Evolutionary conservation across 768 basidiomycete genomes (phyloP).

Genomic region (Russula emetica): DNA sequence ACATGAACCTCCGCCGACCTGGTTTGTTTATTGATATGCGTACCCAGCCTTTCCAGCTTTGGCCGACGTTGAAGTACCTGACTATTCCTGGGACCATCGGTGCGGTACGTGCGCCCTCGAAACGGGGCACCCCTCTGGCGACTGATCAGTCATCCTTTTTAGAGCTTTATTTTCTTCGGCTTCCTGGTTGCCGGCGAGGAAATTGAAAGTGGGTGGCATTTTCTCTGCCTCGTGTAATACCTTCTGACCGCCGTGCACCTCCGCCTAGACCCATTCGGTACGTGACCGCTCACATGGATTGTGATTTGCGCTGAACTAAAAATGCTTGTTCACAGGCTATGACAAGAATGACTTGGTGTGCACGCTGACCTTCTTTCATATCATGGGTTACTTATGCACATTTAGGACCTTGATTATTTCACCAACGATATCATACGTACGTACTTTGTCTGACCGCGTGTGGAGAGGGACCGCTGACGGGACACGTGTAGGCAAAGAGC

Average conservation of each 20-base stretch:
- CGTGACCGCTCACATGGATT: slow-evolving; percentile 23
- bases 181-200: slow-evolving; percentile 72
- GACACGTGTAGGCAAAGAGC: slow-evolving; percentile 47
- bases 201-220: slow-evolving; percentile 55
- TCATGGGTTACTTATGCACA: slow-evolving; percentile 9
- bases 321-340: slow-evolving; percentile 39
- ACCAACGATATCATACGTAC: slow-evolving; percentile 63
- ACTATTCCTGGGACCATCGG: slow-evolving; percentile 62
- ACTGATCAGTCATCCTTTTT: not conserved
- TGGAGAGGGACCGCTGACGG: slow-evolving; percentile 6
- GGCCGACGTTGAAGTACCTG: slow-evolving; percentile 49
- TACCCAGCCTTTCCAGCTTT: slow-evolving; percentile 61
- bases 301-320: slow-evolving; percentile 12
- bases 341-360: slow-evolving; percentile 69
- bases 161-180: slow-evolving; percentile 70
- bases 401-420: slow-evolving; percentile 64
- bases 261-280: slow-evolving; percentile 45
- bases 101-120: slow-evolving; percentile 37
- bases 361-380: slow-evolving; percentile 17
- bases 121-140: not conserved
- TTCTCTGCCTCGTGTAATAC: slow-evolving; percentile 8
- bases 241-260: slow-evolving; percentile 13
- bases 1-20: not conserved
- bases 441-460: slow-evolving; percentile 27
- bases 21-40: slow-evolving; percentile 13